Evolutionary conservation across 2,329 filamentous ascomycete species (phyloP).

Genomic region (Penicillium thymicola): DNA sequence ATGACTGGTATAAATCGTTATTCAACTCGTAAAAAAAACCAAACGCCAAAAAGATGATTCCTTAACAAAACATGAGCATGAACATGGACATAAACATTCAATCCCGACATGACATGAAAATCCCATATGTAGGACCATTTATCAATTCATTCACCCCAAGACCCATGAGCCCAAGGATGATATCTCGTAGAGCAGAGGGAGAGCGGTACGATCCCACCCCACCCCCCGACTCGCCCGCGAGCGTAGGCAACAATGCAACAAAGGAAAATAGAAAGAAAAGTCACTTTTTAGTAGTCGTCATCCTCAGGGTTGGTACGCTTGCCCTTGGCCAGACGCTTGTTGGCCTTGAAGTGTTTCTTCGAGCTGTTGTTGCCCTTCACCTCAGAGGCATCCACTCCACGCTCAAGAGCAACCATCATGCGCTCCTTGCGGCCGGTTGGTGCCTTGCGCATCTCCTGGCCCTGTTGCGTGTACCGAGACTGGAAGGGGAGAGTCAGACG

Average conservation of each 20-base stretch:
- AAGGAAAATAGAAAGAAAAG: slow-evolving; percentile 6
- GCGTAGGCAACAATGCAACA: slow-evolving; percentile 17
- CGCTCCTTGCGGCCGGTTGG: slow-evolving; percentile 78
- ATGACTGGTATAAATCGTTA: slow-evolving; percentile 14
- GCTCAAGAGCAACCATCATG: slow-evolving; percentile 77
- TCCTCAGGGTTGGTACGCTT: slow-evolving; percentile 30
- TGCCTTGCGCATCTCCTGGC: slow-evolving; percentile 66
- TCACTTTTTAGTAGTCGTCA: slow-evolving; percentile 33
- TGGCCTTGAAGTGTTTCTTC: slow-evolving; percentile 73
- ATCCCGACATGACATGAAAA: slow-evolving; percentile 17
- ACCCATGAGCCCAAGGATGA: slow-evolving; percentile 5
- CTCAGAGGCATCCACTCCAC: slow-evolving; percentile 78
- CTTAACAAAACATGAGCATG: slow-evolving; percentile 6
- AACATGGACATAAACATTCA: slow-evolving; percentile 5
- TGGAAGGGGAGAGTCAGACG: slow-evolving; percentile 80
- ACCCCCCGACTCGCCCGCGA: slow-evolving; percentile 21
- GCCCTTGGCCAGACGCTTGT: slow-evolving; percentile 37
- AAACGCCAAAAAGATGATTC: slow-evolving; percentile 9
- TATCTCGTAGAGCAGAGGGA: slow-evolving; percentile 5
- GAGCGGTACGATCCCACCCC: slow-evolving; percentile 4
- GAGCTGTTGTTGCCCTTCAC: slow-evolving; percentile 53
- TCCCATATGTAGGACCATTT: slow-evolving; percentile 15
- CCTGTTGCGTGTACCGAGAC: slow-evolving; percentile 83
- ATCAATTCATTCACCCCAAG: slow-evolving; percentile 12
- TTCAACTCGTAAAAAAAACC: slow-evolving; percentile 13